phyloP scores from a whole-genome alignment of 345 rosid species.

The Eucalyptus curtisii region DNA sequence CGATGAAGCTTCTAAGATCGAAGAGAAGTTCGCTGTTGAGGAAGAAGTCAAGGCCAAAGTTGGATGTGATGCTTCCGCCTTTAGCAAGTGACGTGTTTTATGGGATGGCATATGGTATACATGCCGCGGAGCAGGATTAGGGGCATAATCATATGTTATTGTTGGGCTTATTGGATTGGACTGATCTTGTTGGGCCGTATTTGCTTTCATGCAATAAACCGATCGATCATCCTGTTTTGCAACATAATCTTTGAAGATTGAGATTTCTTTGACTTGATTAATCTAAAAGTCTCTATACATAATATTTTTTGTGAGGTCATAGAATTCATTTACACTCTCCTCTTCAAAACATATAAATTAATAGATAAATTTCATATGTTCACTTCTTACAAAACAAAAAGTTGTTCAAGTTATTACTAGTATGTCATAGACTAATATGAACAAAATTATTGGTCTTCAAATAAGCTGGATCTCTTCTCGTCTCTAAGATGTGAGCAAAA shows the following conservation, averaged over 20 bases:
- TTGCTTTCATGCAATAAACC: neutral
- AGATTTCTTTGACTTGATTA: neutral
- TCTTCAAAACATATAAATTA: neutral
- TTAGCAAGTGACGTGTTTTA: neutral
- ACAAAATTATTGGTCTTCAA: neutral
- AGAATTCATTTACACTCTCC: neutral
- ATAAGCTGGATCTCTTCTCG: neutral
- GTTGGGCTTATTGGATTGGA: neutral
- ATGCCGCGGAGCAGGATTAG: neutral
- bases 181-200: neutral
- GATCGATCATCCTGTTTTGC: neutral
- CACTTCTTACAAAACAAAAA: neutral
- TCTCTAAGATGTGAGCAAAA: no score
- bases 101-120: neutral
- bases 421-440: neutral
- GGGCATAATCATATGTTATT: neutral
- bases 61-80: neutral
- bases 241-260: neutral
- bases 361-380: no score
- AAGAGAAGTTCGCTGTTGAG: neutral
- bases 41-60: neutral
- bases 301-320: neutral
- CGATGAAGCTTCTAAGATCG: neutral
- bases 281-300: neutral
- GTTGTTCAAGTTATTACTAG: neutral